These are phyloP conservation scores for Raphanus raphanistrum DNA, from an alignment of 345 rosid genomes.

Conservation along the genomic window DNA sequence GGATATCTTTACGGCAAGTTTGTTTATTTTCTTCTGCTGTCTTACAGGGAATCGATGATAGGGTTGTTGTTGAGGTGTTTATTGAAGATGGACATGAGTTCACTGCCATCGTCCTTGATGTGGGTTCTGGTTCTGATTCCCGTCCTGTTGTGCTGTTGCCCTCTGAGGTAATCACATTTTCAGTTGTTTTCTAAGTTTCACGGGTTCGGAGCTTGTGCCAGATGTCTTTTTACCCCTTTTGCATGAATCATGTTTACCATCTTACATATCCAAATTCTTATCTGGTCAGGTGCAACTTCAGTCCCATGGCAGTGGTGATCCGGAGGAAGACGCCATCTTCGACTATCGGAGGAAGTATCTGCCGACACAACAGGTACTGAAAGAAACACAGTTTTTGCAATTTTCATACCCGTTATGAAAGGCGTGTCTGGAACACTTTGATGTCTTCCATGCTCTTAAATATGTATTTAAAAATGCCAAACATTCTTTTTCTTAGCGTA, in stretches of 20 bases:
- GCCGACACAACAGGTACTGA: constrained; percentile 86
- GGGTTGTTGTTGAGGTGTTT: constrained; percentile 72
- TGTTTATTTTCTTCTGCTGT: constrained; percentile 11
- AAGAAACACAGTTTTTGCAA: constrained; percentile 11
- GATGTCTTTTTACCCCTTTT: not conserved
- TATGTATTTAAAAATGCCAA: constrained; percentile 8
- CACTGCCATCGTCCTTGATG: constrained; percentile 90
- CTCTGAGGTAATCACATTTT: constrained; percentile 65
- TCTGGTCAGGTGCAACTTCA: constrained; percentile 83
- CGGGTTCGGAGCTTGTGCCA: constrained; percentile 1
- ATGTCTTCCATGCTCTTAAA: constrained; percentile 6
- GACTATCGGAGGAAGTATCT: constrained; percentile 93
- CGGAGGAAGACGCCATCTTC: constrained; percentile 74
- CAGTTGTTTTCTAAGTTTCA: constrained; percentile 14
- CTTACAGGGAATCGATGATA: constrained; percentile 78
- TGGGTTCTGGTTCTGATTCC: constrained; percentile 72
- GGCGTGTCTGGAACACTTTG: constrained; percentile 4
- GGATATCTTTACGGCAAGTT: constrained; percentile 15
- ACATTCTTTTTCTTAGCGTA: not conserved
- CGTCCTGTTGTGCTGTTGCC: constrained; percentile 82
- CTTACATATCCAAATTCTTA: constrained; percentile 23
- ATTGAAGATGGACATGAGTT: constrained; percentile 89
- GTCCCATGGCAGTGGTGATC: constrained; percentile 59
- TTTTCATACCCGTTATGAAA: constrained; percentile 10
- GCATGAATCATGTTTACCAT: constrained; percentile 4